Base-by-base conservation (phyloP, 2,329 filamentous ascomycete genomes). In the Emericellopsis atlantica region DNA sequence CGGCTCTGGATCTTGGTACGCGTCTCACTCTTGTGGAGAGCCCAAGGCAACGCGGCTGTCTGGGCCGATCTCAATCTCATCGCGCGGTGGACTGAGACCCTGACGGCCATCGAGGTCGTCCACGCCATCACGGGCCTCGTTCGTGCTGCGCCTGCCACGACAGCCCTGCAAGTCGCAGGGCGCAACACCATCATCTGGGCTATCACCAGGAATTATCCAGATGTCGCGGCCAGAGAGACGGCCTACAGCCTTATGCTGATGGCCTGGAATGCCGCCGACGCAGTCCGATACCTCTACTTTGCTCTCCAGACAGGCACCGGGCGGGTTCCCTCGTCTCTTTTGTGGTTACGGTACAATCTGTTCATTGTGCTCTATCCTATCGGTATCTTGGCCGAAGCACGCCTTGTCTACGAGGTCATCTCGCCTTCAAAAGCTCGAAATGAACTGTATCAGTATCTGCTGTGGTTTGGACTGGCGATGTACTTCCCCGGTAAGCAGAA, bases 151-250 rank as follows among this genome's bases (percentile, higher is more conserved):
- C 38, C 42, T 18, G 21, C 32, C 5, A 43, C 42, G 6, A 43
- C 42, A n/a, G 42, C 42, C 16, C 26, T 43, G 15, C 42, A 43
- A 18, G 42, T 43, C 12, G 32, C 40, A n/a, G 42, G 42, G 16
- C 40, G 40, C 23, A 43, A 43, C 18, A 38, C 40, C 16, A 34
- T 43, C n/a, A 38, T 43, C 15, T 43, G 42, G 42, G 26, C 26
- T 6, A 29, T 29, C 26, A 29, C 26, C 26, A 29, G 26, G 26
- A 29, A 29, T 12, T 29, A 29, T 12, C 26, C 26, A 12, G 26
- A 29, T 29, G 12, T 29, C 9, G 26, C 26, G 8, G 26, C 26
- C 9, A 9, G 12, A 3, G 26, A 29, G 26, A 9, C 26, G 26
- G 26, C 26, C 26, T 29, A 29, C 26, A 29, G 26, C 26, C 26